Evolutionary conservation across 176 grass and related monocot species (phyloP).

Genomic region (Musa schizocarpa): DNA sequence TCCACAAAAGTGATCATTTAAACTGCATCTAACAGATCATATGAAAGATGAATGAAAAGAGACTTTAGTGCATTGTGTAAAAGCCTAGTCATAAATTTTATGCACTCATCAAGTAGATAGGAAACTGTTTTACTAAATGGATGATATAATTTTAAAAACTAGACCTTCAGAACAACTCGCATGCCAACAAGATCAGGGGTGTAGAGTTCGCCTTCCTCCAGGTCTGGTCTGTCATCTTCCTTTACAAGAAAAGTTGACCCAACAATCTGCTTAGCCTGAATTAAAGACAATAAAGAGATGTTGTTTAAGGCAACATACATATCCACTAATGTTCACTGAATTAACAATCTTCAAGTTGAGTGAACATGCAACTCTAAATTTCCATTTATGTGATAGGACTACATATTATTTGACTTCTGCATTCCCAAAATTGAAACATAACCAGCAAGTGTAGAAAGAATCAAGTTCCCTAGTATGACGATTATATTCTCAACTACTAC

Average conservation of each 20-base stretch:
- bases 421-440: background rate
- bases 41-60: background rate
- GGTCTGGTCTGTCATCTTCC: conserved; percentile 54
- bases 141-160: conserved; percentile 8
- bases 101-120: background rate
- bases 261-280: conserved; percentile 71
- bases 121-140: background rate
- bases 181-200: conserved; percentile 73
- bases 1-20: background rate
- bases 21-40: background rate
- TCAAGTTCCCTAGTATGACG: background rate
- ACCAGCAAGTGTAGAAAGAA: background rate
- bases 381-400: background rate
- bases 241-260: conserved; percentile 71
- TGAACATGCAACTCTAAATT: background rate
- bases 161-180: conserved; percentile 77
- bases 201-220: conserved; percentile 75
- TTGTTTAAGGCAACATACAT: background rate
- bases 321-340: background rate
- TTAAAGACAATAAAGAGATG: background rate
- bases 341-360: background rate
- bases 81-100: background rate
- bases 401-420: background rate
- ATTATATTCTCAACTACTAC: background rate
- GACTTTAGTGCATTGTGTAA: background rate